A percentile compares a stretch with the other conserved stretches of the same genome.
Evolutionary conservation across 768 basidiomycete genomes (phyloP).

Genomic region (Trametes sanguinea): DNA sequence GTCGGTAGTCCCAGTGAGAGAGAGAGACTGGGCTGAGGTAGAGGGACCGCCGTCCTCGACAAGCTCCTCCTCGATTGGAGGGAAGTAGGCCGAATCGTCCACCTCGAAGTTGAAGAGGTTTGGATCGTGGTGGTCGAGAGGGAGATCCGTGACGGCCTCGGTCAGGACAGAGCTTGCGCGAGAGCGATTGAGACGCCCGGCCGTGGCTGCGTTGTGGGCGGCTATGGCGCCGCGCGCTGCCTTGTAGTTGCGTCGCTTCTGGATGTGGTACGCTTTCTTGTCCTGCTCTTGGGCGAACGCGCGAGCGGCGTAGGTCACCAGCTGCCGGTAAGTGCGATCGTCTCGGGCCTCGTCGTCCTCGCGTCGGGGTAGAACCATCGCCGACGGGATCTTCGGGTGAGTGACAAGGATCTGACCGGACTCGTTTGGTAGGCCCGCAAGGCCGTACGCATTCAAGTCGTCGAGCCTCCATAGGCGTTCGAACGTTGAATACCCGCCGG

Average conservation of each 20-base stretch:
- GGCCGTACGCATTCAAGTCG: background rate
- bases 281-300: background rate
- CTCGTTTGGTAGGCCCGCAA: background rate
- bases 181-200: too few species aligned
- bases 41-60: too few species aligned
- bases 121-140: too few species aligned
- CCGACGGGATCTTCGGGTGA: background rate
- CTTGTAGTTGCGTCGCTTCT: background rate
- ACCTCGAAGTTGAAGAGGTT: too few species aligned
- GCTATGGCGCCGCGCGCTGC: background rate
- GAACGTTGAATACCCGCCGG: constrained; percentile 7
- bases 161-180: background rate
- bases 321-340: background rate
- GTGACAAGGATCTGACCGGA: background rate
- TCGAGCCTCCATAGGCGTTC: background rate
- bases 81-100: too few species aligned
- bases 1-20: too few species aligned
- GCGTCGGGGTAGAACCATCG: background rate
- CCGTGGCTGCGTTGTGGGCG: background rate
- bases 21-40: too few species aligned
- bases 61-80: too few species aligned
- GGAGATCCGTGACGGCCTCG: background rate
- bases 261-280: background rate
- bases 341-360: background rate
- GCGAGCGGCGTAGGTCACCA: background rate